Conservation (phyloP, 2,329 filamentous ascomycete genomes). For the Penicillium sp. region DNA sequence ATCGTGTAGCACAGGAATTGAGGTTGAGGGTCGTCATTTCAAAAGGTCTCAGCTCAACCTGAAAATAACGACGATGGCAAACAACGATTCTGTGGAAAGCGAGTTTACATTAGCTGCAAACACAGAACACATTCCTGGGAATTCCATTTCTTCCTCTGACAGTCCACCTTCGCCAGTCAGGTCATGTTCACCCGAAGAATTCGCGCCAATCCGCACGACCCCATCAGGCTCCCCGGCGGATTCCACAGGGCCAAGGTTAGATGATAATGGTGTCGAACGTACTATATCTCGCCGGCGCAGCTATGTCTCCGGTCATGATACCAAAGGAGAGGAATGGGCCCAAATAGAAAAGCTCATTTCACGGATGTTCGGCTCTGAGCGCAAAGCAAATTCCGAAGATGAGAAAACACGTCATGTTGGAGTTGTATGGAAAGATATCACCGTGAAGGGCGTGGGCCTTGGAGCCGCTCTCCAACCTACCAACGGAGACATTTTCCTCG, state of each 20-base stretch:
- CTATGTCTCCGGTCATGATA: constrained; percentile 21
- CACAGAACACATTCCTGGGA: background rate
- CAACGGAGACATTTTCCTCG: constrained; percentile 56
- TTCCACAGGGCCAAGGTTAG: constrained; percentile 1
- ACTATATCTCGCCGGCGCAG: constrained; percentile 30
- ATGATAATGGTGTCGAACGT: constrained; percentile 19
- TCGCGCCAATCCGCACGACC: constrained; percentile 14
- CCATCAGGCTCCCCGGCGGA: constrained; percentile 2
- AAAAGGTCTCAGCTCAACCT: background rate
- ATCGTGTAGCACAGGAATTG: background rate
- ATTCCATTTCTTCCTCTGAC: background rate
- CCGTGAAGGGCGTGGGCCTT: constrained; percentile 68
- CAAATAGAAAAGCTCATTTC: constrained; percentile 57
- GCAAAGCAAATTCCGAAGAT: constrained; percentile 66
- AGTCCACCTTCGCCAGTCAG: constrained; percentile 3
- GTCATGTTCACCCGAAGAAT: background rate
- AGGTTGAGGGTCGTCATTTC: background rate
- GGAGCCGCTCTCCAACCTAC: constrained; percentile 62
- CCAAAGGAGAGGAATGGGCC: constrained; percentile 30
- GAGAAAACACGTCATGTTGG: constrained; percentile 69
- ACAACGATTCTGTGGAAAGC: background rate
- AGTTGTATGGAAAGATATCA: constrained; percentile 68
- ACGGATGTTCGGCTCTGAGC: constrained; percentile 66
- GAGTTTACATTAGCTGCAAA: background rate
- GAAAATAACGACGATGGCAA: background rate